Evolutionary conservation across 2,329 filamentous ascomycete species (phyloP).

Genomic region (Aspergillus amoenus): DNA sequence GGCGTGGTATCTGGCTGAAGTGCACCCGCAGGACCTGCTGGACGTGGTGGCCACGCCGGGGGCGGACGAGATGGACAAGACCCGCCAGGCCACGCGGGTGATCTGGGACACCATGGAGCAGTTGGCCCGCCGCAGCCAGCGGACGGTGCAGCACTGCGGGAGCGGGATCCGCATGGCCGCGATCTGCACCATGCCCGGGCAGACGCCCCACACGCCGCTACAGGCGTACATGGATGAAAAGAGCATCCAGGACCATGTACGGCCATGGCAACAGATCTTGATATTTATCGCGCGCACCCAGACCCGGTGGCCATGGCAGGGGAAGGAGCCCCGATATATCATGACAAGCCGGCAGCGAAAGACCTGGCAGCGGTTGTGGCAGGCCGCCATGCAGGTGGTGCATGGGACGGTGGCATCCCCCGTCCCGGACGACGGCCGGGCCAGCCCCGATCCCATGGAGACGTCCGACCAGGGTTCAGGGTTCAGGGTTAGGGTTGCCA

Average conservation of each 20-base stretch:
- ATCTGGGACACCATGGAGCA: not conserved
- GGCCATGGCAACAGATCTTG: slow-evolving; percentile 2
- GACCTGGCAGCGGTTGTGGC: not conserved
- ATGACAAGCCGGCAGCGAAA: not conserved
- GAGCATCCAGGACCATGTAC: not conserved
- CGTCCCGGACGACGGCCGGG: too few relatives aligned
- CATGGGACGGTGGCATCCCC: too few relatives aligned
- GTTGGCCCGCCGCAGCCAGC: not conserved
- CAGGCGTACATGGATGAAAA: slow-evolving; percentile 1
- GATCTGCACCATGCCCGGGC: not conserved
- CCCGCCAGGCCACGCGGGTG: not conserved
- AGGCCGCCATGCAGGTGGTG: too few relatives aligned
- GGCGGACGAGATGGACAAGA: not conserved
- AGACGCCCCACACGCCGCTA: not conserved
- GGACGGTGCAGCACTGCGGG: not conserved
- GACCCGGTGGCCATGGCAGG: not conserved
- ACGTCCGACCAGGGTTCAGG: too few relatives aligned
- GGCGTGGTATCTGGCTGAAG: not conserved
- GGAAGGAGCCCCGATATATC: not conserved
- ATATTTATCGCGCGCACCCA: slow-evolving; percentile 1
- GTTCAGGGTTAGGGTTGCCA: too few relatives aligned
- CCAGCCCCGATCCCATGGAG: too few relatives aligned
- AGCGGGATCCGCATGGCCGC: not conserved
- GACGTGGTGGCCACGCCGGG: not conserved
- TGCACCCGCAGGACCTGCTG: not conserved